Conservation (phyloP, 2,329 filamentous ascomycete genomes). For the Talaromyces sp. region DNA sequence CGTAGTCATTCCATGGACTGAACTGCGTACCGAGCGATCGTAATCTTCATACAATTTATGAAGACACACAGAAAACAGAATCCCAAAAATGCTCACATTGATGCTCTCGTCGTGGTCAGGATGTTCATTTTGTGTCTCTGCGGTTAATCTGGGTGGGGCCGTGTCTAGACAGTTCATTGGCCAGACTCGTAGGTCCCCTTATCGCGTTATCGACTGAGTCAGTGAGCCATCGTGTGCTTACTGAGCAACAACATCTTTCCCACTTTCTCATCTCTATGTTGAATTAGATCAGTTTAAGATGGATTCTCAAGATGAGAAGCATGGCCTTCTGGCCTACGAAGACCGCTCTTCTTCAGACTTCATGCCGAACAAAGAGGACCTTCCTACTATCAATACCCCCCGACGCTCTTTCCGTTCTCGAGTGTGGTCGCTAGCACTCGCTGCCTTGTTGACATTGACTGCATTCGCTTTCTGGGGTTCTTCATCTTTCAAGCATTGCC, state of each 20-base stretch:
- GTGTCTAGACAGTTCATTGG: neutral
- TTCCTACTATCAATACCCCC: neutral
- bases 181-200: neutral
- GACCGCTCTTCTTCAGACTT: neutral
- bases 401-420: conserved; percentile 10
- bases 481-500: conserved; percentile 9
- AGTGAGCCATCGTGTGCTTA: neutral
- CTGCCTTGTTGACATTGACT: conserved; percentile 12
- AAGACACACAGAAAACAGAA: neutral
- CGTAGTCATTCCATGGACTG: neutral
- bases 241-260: neutral
- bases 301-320: conserved; percentile 14
- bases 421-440: conserved; percentile 11
- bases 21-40: too few relatives aligned
- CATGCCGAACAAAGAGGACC: neutral
- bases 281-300: neutral
- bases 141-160: neutral
- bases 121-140: neutral
- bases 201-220: conserved; percentile 3
- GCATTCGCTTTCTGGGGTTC: conserved; percentile 9
- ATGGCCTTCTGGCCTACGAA: conserved; percentile 11
- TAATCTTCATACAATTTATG: neutral
- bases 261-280: neutral
- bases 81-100: too few relatives aligned
- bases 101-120: neutral